Base-by-base conservation (phyloP, 352 stramenopile species). In the Globisporangium paroecandrum region DNA sequence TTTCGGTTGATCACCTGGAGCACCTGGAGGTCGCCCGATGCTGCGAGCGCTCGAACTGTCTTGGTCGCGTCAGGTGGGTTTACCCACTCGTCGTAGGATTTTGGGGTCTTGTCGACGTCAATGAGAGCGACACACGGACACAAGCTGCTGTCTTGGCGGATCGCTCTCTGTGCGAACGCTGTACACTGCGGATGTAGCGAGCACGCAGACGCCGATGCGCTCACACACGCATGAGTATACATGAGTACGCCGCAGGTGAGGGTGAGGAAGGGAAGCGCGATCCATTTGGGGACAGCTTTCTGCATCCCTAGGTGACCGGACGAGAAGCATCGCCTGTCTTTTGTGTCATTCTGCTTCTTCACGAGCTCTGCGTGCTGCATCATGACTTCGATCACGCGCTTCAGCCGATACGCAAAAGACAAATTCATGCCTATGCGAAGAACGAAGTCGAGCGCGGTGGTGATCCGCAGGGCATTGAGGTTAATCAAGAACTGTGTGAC, bases 41-140 rank as follows among this genome's bases (percentile, higher is more conserved):
- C 36, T 32, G 75, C 68, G 15, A 82, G 59, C 0, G 27, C 41
- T 20, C 63, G 58, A 1, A 82, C 63, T 22, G 61, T 59, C 4
- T 70, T n/a, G 1, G 68, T 74, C 46, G 65, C 73, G 32, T 82
- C 69, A 20, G 65, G 27, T 1, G 73, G 75, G 36, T 79, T 46
- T 0, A 49, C 70, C 73, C 77, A 82, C 25, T 79, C 73, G 3
- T 72, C 68, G 36, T 72, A 84, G 12, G 70, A 73, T 53, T 69
- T 77, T 15, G 77, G 73, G 2, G 75, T 63, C 9, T 38, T 63
- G 20, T 80, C 47, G 9, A 69, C 71, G 58, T 82, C 77, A 18
- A 84, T 70, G 0, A 84, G 38, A 6, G 71, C 72, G 46, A 69
- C 54, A 56, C 77, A 81, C 3, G 75, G 77, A 59, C 77, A 84